A percentile compares a stretch with the other conserved stretches of the same genome.
Evolutionary conservation across 495 filamentous ascomycete genomes (phyloP).

Genomic region (Venustampulla echinocandica): DNA sequence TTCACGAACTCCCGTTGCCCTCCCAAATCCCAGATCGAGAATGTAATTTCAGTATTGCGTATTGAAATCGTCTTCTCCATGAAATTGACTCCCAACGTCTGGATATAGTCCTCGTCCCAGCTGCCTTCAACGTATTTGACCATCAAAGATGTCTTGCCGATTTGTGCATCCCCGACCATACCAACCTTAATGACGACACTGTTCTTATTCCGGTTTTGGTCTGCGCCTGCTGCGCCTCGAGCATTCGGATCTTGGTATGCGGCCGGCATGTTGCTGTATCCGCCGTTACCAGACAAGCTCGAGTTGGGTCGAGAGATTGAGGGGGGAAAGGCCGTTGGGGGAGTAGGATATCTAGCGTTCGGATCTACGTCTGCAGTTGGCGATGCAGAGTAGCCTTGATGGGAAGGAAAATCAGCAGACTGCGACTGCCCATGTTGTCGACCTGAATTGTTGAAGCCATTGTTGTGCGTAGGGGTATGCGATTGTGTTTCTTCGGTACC

Average conservation of each 20-base stretch:
- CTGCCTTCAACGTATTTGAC: slow-evolving; percentile 99
- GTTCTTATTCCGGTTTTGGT: slow-evolving; percentile 29
- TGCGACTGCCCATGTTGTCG: slow-evolving; percentile 19
- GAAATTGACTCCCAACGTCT: slow-evolving; percentile 97
- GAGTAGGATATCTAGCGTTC: slow-evolving; percentile 22
- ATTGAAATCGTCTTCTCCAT: slow-evolving; percentile 99
- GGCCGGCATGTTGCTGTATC: slow-evolving; percentile 25
- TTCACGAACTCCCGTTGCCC: slow-evolving; percentile 98
- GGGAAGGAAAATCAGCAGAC: slow-evolving; percentile 19
- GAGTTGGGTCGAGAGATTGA: slow-evolving; percentile 36
- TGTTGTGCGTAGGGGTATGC: slow-evolving; percentile 19
- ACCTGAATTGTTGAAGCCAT: slow-evolving; percentile 8
- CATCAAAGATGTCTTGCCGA: slow-evolving; percentile 98
- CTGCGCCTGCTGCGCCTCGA: slow-evolving; percentile 12
- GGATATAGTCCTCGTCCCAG: slow-evolving; percentile 99
- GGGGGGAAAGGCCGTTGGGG: slow-evolving; percentile 16
- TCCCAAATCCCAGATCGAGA: slow-evolving; percentile 97
- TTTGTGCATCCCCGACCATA: slow-evolving; percentile 98
- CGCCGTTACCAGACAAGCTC: slow-evolving; percentile 36
- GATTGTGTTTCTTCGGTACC: slow-evolving; percentile 16
- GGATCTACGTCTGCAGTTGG: slow-evolving; percentile 20
- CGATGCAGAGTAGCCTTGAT: slow-evolving; percentile 17
- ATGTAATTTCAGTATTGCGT: slow-evolving; percentile 99
- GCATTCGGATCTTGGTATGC: slow-evolving; percentile 24
- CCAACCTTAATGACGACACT: slow-evolving; percentile 96